phyloP scores from a whole-genome alignment of 768 basidiomycete genomes.

The Leccinum subgranulosum region DNA sequence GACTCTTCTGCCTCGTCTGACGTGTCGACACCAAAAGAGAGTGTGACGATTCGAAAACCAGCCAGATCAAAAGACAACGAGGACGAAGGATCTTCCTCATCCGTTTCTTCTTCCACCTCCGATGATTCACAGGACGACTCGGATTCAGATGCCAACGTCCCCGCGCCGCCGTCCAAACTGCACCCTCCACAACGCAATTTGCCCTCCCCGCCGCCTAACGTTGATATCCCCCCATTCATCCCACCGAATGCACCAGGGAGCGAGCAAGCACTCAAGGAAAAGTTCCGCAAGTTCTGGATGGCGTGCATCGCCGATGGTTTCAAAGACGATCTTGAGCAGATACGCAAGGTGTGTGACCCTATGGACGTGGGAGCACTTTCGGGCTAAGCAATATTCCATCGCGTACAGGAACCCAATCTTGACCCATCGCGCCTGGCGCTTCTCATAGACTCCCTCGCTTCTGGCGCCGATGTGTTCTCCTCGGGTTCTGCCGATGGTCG shows the following conservation, averaged over 20 bases:
- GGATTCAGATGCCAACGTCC: neutral
- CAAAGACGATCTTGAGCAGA: conserved; percentile 77
- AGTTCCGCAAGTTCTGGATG: conserved; percentile 88
- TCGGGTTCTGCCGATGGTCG: conserved; percentile 35
- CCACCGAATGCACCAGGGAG: conserved; percentile 36
- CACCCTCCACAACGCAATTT: conserved; percentile 18
- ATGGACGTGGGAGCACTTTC: neutral
- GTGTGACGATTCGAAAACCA: conserved; percentile 11
- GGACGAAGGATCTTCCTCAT: conserved; percentile 13
- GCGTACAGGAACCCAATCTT: conserved; percentile 59
- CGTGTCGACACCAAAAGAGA: conserved; percentile 6
- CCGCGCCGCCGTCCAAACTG: neutral
- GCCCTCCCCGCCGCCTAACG: conserved; percentile 20
- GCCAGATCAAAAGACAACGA: conserved; percentile 4
- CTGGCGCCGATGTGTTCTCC: conserved; percentile 71
- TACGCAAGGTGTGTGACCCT: conserved; percentile 59
- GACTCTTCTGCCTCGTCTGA: conserved; percentile 18
- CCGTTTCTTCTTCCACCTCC: neutral
- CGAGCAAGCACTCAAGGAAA: conserved; percentile 58
- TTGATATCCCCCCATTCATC: conserved; percentile 56
- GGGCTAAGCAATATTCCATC: neutral
- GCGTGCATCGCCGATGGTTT: conserved; percentile 77
- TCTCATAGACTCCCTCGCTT: conserved; percentile 79
- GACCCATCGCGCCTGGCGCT: conserved; percentile 64
- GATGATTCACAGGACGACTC: conserved; percentile 8